Conservation (phyloP, 2,329 filamentous ascomycete genomes). For the Pseudogymnoascus sp. region DNA sequence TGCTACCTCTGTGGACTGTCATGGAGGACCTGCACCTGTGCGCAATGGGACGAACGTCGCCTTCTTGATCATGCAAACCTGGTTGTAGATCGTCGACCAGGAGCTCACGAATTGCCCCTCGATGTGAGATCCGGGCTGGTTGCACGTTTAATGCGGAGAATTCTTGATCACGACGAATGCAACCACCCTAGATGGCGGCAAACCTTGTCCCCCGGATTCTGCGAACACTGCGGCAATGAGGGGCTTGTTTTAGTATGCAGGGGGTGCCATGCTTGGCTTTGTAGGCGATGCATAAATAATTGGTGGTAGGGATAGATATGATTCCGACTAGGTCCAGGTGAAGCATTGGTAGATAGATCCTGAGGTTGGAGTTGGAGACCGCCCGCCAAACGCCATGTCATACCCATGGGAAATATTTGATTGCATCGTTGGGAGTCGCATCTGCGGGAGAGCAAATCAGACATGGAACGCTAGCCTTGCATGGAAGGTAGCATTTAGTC, state of each 20-base stretch:
- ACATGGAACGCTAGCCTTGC: not conserved
- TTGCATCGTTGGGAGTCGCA: not conserved
- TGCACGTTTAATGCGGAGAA: not conserved
- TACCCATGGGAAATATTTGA: not conserved
- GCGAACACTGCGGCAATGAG: not conserved
- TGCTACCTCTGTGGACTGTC: constrained; percentile 38
- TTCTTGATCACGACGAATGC: not conserved
- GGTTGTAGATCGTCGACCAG: constrained; percentile 25
- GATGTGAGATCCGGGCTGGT: not conserved
- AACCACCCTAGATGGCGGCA: not conserved
- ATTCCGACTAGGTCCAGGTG: not conserved
- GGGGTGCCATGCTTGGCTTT: not conserved
- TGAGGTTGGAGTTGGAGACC: not conserved
- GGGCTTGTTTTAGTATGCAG: not conserved
- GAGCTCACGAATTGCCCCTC: not conserved
- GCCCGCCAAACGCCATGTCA: not conserved
- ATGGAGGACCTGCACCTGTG: constrained; percentile 35
- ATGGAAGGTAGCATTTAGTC: not conserved
- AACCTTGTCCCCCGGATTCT: not conserved
- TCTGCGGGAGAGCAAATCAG: not conserved
- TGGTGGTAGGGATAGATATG: not conserved
- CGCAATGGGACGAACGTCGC: constrained; percentile 31
- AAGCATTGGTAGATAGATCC: not conserved
- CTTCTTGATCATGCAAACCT: constrained; percentile 27
- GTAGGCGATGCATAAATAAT: not conserved